Conservation (phyloP, 805 yeast genomes). For the Metschnikowia chrysomelidarum region DNA sequence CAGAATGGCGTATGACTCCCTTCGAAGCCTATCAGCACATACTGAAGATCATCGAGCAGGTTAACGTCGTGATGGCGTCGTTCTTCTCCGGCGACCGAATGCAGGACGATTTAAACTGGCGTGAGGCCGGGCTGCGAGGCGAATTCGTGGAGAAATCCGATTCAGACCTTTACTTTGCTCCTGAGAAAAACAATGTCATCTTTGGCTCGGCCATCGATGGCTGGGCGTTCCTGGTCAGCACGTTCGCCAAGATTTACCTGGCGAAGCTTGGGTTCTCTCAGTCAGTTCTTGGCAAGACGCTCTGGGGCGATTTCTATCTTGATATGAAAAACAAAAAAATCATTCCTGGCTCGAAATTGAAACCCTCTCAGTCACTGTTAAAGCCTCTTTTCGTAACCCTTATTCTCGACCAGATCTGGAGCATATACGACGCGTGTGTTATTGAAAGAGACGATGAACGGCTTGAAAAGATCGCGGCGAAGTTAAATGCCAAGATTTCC, state of each 20-base stretch:
- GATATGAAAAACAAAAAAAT: slow-evolving; percentile 90
- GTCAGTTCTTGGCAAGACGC: slow-evolving; percentile 72
- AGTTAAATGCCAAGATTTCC: slow-evolving; percentile 63
- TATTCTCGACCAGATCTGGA: slow-evolving; percentile 89
- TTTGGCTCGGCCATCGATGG: slow-evolving; percentile 94
- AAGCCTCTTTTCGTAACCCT: slow-evolving; percentile 87
- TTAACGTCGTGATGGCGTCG: slow-evolving; percentile 90
- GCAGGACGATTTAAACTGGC: slow-evolving; percentile 78
- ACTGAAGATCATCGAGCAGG: slow-evolving; percentile 80
- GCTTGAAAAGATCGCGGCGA: slow-evolving; percentile 68
- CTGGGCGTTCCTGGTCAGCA: slow-evolving; percentile 93
- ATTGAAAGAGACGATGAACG: slow-evolving; percentile 65
- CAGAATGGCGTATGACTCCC: slow-evolving; percentile 80
- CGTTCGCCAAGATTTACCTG: slow-evolving; percentile 84
- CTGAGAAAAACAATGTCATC: slow-evolving; percentile 83
- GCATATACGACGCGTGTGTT: slow-evolving; percentile 72
- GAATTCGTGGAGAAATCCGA: slow-evolving; percentile 76
- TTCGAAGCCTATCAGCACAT: slow-evolving; percentile 83
- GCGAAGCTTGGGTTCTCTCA: slow-evolving; percentile 82
- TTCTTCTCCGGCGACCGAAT: slow-evolving; percentile 91
- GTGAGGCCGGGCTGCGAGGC: slow-evolving; percentile 56
- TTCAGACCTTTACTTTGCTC: slow-evolving; percentile 79
- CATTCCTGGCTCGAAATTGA: slow-evolving; percentile 60
- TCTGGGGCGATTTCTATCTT: slow-evolving; percentile 92
- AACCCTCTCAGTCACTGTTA: slow-evolving; percentile 47